These are phyloP conservation scores for Quercus parvula DNA, from an alignment of 306 rosid genomes.

Conservation along the genomic window DNA sequence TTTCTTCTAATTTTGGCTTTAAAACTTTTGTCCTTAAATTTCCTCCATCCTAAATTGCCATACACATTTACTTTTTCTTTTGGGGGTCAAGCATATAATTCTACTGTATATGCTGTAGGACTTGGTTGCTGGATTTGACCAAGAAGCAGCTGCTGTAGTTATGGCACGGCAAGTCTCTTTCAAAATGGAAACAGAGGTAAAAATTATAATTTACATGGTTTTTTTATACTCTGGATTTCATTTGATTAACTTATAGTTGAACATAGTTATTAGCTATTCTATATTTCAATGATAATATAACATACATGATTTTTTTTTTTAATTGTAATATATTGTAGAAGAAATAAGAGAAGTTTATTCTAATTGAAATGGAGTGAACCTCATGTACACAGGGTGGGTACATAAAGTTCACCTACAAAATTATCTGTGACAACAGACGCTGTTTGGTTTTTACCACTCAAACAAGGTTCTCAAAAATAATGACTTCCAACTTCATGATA, in stretches of 20 bases:
- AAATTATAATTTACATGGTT: background rate
- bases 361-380: too few relatives aligned
- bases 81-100: background rate
- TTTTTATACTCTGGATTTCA: conserved; percentile 6
- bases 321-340: background rate
- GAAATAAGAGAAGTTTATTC: too few relatives aligned
- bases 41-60: background rate
- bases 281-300: background rate
- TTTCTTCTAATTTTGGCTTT: background rate
- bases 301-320: background rate
- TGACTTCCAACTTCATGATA: too few relatives aligned
- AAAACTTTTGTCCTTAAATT: background rate
- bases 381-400: too few relatives aligned
- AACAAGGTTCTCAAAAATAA: too few relatives aligned
- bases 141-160: conserved; percentile 98
- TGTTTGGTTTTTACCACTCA: too few relatives aligned
- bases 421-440: too few relatives aligned
- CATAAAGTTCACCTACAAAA: too few relatives aligned
- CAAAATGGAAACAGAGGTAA: conserved; percentile 98
- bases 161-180: conserved; percentile 96
- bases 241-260: background rate
- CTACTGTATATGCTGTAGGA: conserved; percentile 46
- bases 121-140: conserved; percentile 97
- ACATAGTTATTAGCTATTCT: background rate
- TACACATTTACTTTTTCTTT: background rate